Percentiles rank a stretch among this genome's conserved stretches.
These are phyloP conservation scores for Microsporum canis DNA, from an alignment of 2,329 filamentous ascomycete species.

Conservation along the genomic window DNA sequence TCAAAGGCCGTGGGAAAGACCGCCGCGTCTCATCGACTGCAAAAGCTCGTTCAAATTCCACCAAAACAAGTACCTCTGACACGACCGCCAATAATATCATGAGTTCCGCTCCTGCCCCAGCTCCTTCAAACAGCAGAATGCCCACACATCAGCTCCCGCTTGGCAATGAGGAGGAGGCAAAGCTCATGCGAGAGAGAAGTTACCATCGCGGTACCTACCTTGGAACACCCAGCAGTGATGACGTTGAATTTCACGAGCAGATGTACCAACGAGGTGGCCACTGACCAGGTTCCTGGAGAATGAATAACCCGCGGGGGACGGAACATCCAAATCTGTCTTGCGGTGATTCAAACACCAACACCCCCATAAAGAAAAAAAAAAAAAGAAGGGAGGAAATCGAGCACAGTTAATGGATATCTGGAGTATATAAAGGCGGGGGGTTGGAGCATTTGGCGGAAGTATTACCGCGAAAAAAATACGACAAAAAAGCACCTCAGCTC, in stretches of 20 bases:
- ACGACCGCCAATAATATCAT: not conserved
- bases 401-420: not conserved
- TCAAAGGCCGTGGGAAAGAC: constrained; percentile 88
- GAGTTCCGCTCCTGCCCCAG: not conserved
- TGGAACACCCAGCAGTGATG: constrained; percentile 14
- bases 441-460: constrained; percentile 4
- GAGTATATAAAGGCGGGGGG: not conserved
- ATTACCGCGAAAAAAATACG: not conserved
- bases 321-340: not conserved
- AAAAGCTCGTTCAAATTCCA: constrained; percentile 15
- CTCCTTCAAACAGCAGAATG: not conserved
- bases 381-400: not conserved
- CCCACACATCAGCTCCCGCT: not conserved
- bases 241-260: constrained; percentile 15
- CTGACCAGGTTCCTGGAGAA: not conserved
- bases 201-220: constrained; percentile 12
- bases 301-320: not conserved
- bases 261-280: constrained; percentile 12
- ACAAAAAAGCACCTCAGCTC: not conserved
- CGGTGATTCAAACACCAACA: not conserved
- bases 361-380: not conserved
- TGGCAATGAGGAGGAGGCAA: not conserved
- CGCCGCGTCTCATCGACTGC: constrained; percentile 36
- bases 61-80: not conserved
- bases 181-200: constrained; percentile 7